phyloP scores from a whole-genome alignment of 208 protist genomes.

The Lotmaria passim region DNA sequence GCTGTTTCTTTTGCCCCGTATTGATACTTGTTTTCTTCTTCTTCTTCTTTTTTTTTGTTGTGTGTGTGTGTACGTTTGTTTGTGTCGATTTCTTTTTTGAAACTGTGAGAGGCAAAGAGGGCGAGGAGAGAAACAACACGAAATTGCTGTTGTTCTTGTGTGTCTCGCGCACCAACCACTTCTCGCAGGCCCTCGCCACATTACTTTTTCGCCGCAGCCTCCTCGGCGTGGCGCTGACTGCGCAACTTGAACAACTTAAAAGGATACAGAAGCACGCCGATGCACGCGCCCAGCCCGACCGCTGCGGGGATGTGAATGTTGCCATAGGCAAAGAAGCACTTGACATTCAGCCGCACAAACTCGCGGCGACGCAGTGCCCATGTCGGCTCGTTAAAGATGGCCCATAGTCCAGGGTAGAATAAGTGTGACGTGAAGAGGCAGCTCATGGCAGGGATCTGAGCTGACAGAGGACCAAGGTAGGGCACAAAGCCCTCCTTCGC shows the following conservation, averaged over 20 bases:
- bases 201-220: background rate
- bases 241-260: slow-evolving; percentile 64
- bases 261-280: slow-evolving; percentile 53
- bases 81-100: too few species aligned
- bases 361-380: slow-evolving; percentile 49
- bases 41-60: too few species aligned
- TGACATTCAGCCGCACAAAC: slow-evolving; percentile 67
- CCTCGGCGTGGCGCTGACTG: slow-evolving; percentile 1
- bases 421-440: slow-evolving; percentile 62
- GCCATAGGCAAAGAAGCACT: slow-evolving; percentile 65
- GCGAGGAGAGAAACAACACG: too few species aligned
- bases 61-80: too few species aligned
- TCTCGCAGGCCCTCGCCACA: background rate
- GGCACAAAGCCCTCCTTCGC: slow-evolving; percentile 59
- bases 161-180: too few species aligned
- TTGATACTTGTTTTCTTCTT: too few species aligned
- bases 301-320: slow-evolving; percentile 51
- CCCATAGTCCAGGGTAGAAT: slow-evolving; percentile 72
- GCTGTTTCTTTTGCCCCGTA: too few species aligned
- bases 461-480: slow-evolving; percentile 63
- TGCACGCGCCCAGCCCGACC: slow-evolving; percentile 40
- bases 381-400: slow-evolving; percentile 66
- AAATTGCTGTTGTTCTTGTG: too few species aligned
- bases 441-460: slow-evolving; percentile 53
- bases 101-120: too few species aligned